phyloP scores from a whole-genome alignment of 192 early-diverging fungal genomes.

The Entomortierella chlamydospora region DNA sequence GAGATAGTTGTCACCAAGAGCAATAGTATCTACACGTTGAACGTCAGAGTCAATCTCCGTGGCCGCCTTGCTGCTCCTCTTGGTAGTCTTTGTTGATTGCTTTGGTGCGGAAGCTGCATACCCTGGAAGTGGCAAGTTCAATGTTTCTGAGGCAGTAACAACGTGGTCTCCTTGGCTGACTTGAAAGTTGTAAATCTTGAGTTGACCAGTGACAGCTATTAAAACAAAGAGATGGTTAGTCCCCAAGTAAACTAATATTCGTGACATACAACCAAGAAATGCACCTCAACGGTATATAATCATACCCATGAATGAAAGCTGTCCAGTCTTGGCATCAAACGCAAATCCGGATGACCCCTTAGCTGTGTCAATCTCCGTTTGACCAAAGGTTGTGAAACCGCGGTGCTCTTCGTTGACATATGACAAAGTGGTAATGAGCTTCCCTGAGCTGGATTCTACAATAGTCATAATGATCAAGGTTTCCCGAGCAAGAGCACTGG shows the following conservation, averaged over 20 bases:
- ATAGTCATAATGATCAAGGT: constrained; percentile 58
- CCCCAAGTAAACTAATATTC: too few species aligned
- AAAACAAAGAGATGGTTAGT: background rate
- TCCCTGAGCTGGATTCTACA: constrained; percentile 9
- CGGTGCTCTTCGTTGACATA: constrained; percentile 60
- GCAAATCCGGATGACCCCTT: constrained; percentile 31
- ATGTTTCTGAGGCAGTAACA: constrained; percentile 28
- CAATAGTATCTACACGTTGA: constrained; percentile 34
- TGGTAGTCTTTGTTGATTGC: constrained; percentile 9
- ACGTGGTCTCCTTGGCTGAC: constrained; percentile 17
- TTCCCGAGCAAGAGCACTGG: constrained; percentile 49
- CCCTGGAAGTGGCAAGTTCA: constrained; percentile 41
- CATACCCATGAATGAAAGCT: constrained; percentile 53
- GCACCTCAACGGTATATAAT: background rate
- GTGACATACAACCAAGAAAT: background rate
- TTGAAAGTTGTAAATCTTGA: constrained; percentile 38
- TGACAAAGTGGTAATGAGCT: constrained; percentile 36
- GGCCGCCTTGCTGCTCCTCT: constrained; percentile 25
- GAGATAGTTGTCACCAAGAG: constrained; percentile 59
- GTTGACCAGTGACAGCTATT: constrained; percentile 32
- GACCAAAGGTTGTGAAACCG: constrained; percentile 54
- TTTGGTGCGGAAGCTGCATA: constrained; percentile 2
- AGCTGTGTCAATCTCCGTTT: constrained; percentile 41
- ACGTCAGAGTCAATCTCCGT: constrained; percentile 17
- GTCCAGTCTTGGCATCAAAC: constrained; percentile 42